Conservation (phyloP, 176 grass and related monocot species). For the Hsuehochloa calcarea region DNA sequence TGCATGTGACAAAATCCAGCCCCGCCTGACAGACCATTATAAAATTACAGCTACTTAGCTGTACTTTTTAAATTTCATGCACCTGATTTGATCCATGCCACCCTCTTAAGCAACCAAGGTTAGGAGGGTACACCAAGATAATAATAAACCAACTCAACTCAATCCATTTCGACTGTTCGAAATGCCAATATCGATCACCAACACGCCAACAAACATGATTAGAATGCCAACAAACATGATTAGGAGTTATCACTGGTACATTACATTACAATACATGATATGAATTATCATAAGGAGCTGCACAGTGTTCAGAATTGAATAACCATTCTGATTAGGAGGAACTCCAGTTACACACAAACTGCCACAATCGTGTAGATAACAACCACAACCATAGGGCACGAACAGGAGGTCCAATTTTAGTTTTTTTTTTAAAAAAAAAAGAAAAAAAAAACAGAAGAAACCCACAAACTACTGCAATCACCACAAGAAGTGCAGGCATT, state of each 20-base stretch:
- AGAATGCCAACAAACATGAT: constrained; percentile 24
- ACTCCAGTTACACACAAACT: constrained; percentile 42
- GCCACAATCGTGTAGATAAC: constrained; percentile 45
- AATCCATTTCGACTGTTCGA: constrained; percentile 1
- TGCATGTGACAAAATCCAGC: constrained; percentile 15
- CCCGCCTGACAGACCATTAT: background rate
- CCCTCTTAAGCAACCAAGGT: constrained; percentile 45
- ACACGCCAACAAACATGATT: constrained; percentile 14
- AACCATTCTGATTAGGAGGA: constrained; percentile 39
- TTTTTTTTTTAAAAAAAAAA: background rate
- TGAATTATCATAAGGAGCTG: constrained; percentile 22
- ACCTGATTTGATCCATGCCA: constrained; percentile 31
- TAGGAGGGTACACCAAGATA: constrained; percentile 26
- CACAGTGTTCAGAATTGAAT: constrained; percentile 29
- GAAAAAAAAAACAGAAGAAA: background rate
- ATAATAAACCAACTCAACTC: constrained; percentile 22
- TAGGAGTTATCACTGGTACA: constrained; percentile 7
- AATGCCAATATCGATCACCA: background rate
- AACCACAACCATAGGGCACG: constrained; percentile 39
- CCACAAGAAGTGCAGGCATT: constrained; percentile 38
- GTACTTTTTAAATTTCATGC: constrained; percentile 1
- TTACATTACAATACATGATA: constrained; percentile 29
- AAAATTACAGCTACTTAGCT: constrained; percentile 9
- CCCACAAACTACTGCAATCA: constrained; percentile 60
- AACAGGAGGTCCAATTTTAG: constrained; percentile 35